Percentiles rank a stretch among this genome's conserved stretches.
Conservation (phyloP, 2,329 filamentous ascomycete genomes). For the Ophiostoma populinum region DNA sequence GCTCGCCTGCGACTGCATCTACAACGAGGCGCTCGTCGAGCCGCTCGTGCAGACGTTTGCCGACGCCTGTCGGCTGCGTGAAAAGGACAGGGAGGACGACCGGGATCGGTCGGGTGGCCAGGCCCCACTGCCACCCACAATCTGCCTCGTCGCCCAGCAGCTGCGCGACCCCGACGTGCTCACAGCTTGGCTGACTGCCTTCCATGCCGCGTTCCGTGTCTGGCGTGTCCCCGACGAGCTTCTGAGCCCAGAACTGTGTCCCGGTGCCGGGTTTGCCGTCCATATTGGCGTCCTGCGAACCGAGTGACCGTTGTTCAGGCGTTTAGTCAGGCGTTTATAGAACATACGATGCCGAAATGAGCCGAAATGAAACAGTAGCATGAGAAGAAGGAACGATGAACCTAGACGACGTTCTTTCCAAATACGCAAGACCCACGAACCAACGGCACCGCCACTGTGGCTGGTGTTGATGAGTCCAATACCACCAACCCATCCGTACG, state of each 20-base stretch:
- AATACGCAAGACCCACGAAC: too few species aligned
- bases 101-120: slow-evolving; percentile 4
- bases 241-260: slow-evolving; percentile 39
- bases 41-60: slow-evolving; percentile 71
- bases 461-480: too few species aligned
- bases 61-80: slow-evolving; percentile 51
- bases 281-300: slow-evolving; percentile 50
- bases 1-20: slow-evolving; percentile 84
- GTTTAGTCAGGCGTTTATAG: too few species aligned
- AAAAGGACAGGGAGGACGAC: background rate
- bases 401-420: background rate
- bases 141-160: slow-evolving; percentile 80
- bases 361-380: too few species aligned
- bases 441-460: too few species aligned
- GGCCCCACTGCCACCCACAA: slow-evolving; percentile 27
- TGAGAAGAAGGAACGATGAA: background rate
- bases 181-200: slow-evolving; percentile 58
- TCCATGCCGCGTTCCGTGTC: slow-evolving; percentile 47
- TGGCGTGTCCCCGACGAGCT: slow-evolving; percentile 58
- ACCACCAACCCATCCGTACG: too few species aligned
- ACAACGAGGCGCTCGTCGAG: slow-evolving; percentile 71
- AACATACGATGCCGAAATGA: too few species aligned
- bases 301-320: too few species aligned
- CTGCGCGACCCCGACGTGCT: slow-evolving; percentile 74
- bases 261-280: slow-evolving; percentile 60